phyloP scores from a whole-genome alignment of 108 stramenopile genomes.

The Fragilariopsis cylindrus region DNA sequence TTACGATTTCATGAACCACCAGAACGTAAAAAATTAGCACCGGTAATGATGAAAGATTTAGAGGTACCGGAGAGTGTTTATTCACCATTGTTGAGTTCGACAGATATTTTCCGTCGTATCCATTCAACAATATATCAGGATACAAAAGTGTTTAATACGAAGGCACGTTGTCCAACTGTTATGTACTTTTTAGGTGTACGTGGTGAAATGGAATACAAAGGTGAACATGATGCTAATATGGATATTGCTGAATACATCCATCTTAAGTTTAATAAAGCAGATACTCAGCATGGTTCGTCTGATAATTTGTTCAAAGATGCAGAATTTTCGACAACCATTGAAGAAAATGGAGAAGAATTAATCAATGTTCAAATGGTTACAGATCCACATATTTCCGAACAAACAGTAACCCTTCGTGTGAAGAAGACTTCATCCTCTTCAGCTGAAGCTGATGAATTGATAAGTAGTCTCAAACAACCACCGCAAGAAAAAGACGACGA shows the following conservation, averaged over 20 bases:
- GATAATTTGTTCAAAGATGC: background rate
- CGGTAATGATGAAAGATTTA: conserved; percentile 61
- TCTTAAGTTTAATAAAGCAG: conserved; percentile 66
- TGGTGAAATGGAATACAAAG: conserved; percentile 49
- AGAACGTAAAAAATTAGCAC: conserved; percentile 80
- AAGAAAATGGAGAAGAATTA: conserved; percentile 19
- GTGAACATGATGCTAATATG: conserved; percentile 60
- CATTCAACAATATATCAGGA: conserved; percentile 74
- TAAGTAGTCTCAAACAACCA: background rate
- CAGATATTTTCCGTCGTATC: conserved; percentile 88
- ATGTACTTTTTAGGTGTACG: conserved; percentile 90
- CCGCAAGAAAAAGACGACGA: no score
- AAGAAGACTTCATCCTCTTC: background rate
- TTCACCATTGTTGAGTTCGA: conserved; percentile 89
- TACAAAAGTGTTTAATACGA: conserved; percentile 94
- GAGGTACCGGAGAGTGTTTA: conserved; percentile 86
- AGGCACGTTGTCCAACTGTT: conserved; percentile 93
- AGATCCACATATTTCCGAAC: conserved; percentile 8
- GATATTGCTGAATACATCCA: conserved; percentile 97
- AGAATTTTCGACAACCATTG: background rate
- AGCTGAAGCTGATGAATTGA: background rate
- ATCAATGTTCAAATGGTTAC: background rate
- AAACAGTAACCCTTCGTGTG: conserved; percentile 1
- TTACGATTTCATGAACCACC: conserved; percentile 89
- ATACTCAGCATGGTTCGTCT: no score